Base-by-base conservation (phyloP, 2,329 filamentous ascomycete genomes). In the Colletotrichum liriopes region DNA sequence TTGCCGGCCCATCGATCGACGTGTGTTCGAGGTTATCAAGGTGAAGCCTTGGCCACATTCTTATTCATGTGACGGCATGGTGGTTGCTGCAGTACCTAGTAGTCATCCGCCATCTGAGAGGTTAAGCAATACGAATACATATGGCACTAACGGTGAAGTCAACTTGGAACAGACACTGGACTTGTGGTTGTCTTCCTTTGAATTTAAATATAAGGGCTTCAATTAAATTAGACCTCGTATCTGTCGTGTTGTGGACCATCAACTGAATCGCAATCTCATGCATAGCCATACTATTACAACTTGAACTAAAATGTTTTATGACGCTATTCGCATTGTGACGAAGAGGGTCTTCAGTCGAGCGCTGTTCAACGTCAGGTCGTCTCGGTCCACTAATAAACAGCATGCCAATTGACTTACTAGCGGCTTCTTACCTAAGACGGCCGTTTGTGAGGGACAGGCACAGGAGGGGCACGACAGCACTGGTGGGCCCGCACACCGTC, bases 401-500 rank as follows among this genome's bases (percentile, higher is more conserved):
- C 7, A 20, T 14, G 20, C 29, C 20, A 29, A 12, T 14, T 29
- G 23, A 52, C 14, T 18, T n/a, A 18, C 3, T 16, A 56, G 20
- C 11, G 16, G 26, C 23, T 3, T 20, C 55, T 58, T 58, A 58
- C 35, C 55, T 58, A 58, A 58, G 35, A 11, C 35, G 5, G 54
- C n/a, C n/a, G 35, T 41, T 41, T 58, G 54, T 37, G 6, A 55
- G 26, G 49, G 3, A 52, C 49, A 29, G 26, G 49, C 7, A 52
- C 49, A 29, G 5, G 14, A 51, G n/a, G 61, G 61, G 37, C 61
- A 35, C 41, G 29, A 9, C 39, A 23, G 39, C 51, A 65, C 11
- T 59, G 32, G 23, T 37, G 23, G 64, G 56, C 65, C 65, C 65
- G 65, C 65, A 55, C 23, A 68, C 41, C 59, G 51, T 64, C 59